phyloP scores from a whole-genome alignment of 176 grass and related monocot species.

The Aegilops sharonensis region DNA sequence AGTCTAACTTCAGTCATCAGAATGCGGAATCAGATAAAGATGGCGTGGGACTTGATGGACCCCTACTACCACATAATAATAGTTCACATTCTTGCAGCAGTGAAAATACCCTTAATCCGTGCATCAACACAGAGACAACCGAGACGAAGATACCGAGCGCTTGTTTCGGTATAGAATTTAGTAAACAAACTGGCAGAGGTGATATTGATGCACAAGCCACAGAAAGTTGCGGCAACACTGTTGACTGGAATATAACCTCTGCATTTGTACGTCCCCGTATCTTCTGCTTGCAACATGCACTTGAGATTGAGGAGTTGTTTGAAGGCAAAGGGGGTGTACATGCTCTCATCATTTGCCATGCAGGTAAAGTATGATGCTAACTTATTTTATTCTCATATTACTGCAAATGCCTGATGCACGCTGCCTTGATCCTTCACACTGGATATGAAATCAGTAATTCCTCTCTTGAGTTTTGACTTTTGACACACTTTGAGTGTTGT shows the following conservation, averaged over 20 bases:
- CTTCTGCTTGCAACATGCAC: constrained; percentile 96
- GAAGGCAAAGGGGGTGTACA: constrained; percentile 65
- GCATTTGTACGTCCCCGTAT: constrained; percentile 73
- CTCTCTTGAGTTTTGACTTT: constrained; percentile 16
- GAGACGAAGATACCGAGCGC: constrained; percentile 14
- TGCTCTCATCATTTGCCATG: constrained; percentile 85
- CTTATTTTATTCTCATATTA: constrained; percentile 14
- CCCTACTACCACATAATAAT: not conserved
- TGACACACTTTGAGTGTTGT: not conserved
- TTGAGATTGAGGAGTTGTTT: constrained; percentile 83
- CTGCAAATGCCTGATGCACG: not conserved
- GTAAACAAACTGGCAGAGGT: constrained; percentile 26
- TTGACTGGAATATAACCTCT: constrained; percentile 56
- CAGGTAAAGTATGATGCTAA: constrained; percentile 46
- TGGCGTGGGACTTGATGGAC: constrained; percentile 10
- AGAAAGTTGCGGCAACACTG: constrained; percentile 3
- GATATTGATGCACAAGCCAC: constrained; percentile 17
- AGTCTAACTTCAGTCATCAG: constrained; percentile 21
- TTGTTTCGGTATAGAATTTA: constrained; percentile 25
- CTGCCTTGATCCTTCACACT: constrained; percentile 8
- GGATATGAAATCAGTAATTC: constrained; percentile 7
- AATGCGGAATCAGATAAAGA: constrained; percentile 14
- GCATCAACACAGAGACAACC: not conserved
- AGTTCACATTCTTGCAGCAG: constrained; percentile 22
- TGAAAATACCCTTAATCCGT: constrained; percentile 21